A percentile compares a stretch with the other conserved stretches of the same genome.
phyloP scores from a whole-genome alignment of 202 grass and related monocot genomes.

The Alloteropsis angusta region DNA sequence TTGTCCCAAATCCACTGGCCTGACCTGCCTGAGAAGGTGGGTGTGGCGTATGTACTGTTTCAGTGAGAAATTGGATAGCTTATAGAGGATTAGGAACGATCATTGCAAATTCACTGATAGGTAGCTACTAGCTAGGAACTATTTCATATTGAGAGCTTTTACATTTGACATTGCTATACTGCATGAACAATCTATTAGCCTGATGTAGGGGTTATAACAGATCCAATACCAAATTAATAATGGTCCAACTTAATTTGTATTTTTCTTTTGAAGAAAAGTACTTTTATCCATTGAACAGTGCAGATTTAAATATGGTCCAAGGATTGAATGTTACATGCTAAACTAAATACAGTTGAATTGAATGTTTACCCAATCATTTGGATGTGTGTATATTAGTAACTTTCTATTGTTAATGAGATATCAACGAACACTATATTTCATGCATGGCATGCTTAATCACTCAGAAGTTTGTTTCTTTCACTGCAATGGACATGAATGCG shows the following conservation, averaged over 20 bases:
- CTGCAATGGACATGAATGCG: neutral
- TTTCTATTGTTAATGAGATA: neutral
- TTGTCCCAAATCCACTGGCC: neutral
- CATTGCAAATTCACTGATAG: neutral
- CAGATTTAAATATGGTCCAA: neutral
- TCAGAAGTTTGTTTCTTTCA: neutral
- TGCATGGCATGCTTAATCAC: neutral
- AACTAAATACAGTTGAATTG: neutral
- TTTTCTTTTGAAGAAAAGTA: neutral
- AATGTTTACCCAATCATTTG: neutral
- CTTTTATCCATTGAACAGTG: neutral
- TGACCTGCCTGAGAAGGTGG: neutral
- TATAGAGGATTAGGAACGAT: neutral
- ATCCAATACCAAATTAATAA: neutral
- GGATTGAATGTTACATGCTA: neutral
- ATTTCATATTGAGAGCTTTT: neutral
- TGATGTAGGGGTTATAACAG: neutral
- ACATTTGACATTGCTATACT: neutral
- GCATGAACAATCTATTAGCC: neutral
- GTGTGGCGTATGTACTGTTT: neutral
- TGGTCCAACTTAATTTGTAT: neutral
- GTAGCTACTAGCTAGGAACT: neutral
- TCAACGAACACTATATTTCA: neutral
- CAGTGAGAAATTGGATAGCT: neutral
- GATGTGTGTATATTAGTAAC: neutral